A percentile compares a stretch with the other conserved stretches of the same genome.
phyloP scores from a whole-genome alignment of 768 basidiomycete genomes.

The Dioszegia hungarica region DNA sequence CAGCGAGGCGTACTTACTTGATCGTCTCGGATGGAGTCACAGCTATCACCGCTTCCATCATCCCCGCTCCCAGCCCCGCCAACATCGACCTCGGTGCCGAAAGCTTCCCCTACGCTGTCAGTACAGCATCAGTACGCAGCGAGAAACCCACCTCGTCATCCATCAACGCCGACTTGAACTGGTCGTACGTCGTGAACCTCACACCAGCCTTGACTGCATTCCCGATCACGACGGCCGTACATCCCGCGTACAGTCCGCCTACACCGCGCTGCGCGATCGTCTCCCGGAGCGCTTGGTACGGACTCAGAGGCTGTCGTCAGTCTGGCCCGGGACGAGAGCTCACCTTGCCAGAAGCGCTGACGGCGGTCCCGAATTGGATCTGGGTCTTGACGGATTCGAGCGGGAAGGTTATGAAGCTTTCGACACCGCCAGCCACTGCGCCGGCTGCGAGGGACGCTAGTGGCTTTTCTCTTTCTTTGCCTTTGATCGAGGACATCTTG shows the following conservation, averaged over 20 bases:
- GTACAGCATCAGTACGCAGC: neutral
- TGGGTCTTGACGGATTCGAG: conserved; percentile 91
- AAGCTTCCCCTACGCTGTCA: conserved; percentile 69
- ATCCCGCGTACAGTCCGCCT: conserved; percentile 85
- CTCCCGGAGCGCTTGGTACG: conserved; percentile 65
- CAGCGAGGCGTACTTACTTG: conserved; percentile 85
- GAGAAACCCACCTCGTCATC: conserved; percentile 65
- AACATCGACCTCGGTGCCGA: conserved; percentile 76
- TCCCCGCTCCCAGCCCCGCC: conserved; percentile 66
- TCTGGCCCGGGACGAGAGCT: conserved; percentile 4
- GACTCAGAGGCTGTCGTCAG: conserved; percentile 59
- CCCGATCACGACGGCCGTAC: conserved; percentile 79
- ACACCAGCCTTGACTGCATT: conserved; percentile 94
- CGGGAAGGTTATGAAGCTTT: conserved; percentile 76
- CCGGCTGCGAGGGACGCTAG: conserved; percentile 84
- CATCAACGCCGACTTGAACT: conserved; percentile 76
- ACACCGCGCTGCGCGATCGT: conserved; percentile 74
- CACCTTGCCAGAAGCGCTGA: conserved; percentile 28
- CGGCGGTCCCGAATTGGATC: conserved; percentile 69
- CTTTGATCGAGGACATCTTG: conserved; percentile 17
- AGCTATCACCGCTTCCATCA: conserved; percentile 86
- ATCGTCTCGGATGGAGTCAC: conserved; percentile 98
- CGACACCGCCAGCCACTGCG: conserved; percentile 83
- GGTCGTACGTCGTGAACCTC: conserved; percentile 88
- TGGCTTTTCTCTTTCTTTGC: conserved; percentile 61